Base-by-base conservation (phyloP, 805 yeast genomes). In the Starmerella floricola region DNA sequence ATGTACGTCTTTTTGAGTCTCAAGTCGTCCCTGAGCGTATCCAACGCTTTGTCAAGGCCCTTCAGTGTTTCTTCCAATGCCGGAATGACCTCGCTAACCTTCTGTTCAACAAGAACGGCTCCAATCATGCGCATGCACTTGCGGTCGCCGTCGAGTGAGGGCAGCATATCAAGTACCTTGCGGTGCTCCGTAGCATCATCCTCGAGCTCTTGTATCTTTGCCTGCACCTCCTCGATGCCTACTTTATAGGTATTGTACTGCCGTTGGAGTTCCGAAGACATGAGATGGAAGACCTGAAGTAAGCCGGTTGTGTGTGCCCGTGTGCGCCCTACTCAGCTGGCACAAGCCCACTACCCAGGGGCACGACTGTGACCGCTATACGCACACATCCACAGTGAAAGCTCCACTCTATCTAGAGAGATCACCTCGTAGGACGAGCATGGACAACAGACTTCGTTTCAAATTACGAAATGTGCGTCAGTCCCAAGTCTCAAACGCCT, bases 111-210 rank as follows among this genome's bases (percentile, higher is more conserved):
- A 26, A 88, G 68, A 3, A 87, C 94, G 8, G 95, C 93, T 20
- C 95, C 96, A 26, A 88, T 73, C 95, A 91, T 85, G 55, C 94
- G 76, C 63, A 76, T 86, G 56, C 96, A 85, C 57, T 78, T 77
- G 47, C 98, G 73, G 34, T 71, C 75, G 2, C 52, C 48, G 19
- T 77, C 76, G 8, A 75, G 65, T 1, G 62, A 64, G 33, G 60
- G 49, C 24, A 81, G 61, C 2, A 88, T 78, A 17, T 68, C 71
- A 12, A 78, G 54, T 1, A 81, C 91, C 15, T 79, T 62, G 29
- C 65, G 65, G 50, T 66, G 69, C 52, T 66, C 70, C 33, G 62
- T 68, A 24, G 58, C 44, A 35, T 66, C 69, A 34, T 57, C 40
- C 39, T 66, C 67, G n/a, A 66, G 52, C 50, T 67, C 67, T 38